Base-by-base conservation (phyloP, 768 basidiomycete species). In the Boletus insuetus region DNA sequence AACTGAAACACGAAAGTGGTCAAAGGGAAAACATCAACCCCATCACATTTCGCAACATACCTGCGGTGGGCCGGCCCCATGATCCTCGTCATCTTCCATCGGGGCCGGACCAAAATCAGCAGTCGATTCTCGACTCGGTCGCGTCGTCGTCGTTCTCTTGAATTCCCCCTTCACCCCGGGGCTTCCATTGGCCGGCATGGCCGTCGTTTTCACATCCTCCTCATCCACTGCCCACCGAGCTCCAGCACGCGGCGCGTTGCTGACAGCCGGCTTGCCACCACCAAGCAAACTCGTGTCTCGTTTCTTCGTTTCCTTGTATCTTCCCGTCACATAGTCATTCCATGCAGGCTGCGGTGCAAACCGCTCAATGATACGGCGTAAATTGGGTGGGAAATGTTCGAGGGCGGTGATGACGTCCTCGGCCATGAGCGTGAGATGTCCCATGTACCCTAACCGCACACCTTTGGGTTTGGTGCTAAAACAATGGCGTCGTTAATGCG, bases 361-460 rank as follows among this genome's bases (percentile, higher is more conserved):
- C 46, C 78, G 75, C 43, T 81, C 77, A 55, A 97, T 81, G 53
- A 78, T 73, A 2, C 78, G 75, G 24, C 84, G 80, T 22, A 97
- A 77, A 31, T 94, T 92, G 16, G 81, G 77, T 0, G 95, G 93
- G 73, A 91, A 94, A 49, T 90, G 86, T 20, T 92, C 87, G 55
- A 98, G 81, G 10, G 95, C 90, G 53, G 85, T 84, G 67, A 97
- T 87, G 19, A 97, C 86, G 64, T 98, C 96, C 71, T 98, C 97
- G 0, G 94, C 87, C 62, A 99, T 93, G 60, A 98, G 84, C 13
- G 89, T 91, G 16, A 98, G 80, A 69, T 99, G 95, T 0, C 96
- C 96, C 96, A 98, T 98, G 73, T 92, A 96, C 3, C 94, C 95
- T 41, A 96, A 71, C 29, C 95, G 84, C 35, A 89, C 80, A 20